Conservation (phyloP, 495 filamentous ascomycete species). For the Talaromyces thailandensis region DNA sequence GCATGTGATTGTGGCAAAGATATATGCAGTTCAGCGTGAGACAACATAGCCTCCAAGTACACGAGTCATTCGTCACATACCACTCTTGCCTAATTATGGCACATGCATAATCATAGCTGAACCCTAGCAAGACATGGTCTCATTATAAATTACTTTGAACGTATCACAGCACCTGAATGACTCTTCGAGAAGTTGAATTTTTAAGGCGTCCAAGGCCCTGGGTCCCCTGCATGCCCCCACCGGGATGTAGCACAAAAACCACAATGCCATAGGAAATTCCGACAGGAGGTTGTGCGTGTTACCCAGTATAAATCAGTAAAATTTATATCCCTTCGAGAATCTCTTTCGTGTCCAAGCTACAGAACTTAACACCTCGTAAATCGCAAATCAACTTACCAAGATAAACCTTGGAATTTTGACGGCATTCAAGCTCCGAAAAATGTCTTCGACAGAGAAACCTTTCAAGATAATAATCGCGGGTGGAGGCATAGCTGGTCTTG, state of each 20-base stretch:
- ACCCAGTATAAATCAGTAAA: background rate
- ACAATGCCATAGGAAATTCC: background rate
- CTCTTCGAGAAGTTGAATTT: no score
- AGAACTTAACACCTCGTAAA: background rate
- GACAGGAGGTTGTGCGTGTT: background rate
- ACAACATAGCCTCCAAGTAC: background rate
- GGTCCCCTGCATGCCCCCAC: background rate
- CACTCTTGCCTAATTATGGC: background rate
- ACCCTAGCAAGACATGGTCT: no score
- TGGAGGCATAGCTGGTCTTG: conserved; percentile 30
- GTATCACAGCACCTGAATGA: no score
- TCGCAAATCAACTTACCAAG: background rate
- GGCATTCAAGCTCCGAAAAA: background rate
- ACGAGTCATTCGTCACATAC: background rate
- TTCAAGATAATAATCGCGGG: background rate
- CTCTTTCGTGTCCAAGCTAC: background rate
- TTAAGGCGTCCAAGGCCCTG: no score
- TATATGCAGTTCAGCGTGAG: background rate
- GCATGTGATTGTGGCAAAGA: background rate
- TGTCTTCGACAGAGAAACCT: background rate
- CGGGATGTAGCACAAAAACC: background rate
- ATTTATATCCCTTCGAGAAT: background rate
- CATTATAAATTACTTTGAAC: no score
- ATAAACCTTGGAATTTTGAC: background rate
- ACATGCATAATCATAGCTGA: no score